Percentiles rank a stretch among this genome's conserved stretches.
These are phyloP conservation scores for Ophiostoma perfectum DNA, from an alignment of 2,329 filamentous ascomycete genomes.

Conservation along the genomic window DNA sequence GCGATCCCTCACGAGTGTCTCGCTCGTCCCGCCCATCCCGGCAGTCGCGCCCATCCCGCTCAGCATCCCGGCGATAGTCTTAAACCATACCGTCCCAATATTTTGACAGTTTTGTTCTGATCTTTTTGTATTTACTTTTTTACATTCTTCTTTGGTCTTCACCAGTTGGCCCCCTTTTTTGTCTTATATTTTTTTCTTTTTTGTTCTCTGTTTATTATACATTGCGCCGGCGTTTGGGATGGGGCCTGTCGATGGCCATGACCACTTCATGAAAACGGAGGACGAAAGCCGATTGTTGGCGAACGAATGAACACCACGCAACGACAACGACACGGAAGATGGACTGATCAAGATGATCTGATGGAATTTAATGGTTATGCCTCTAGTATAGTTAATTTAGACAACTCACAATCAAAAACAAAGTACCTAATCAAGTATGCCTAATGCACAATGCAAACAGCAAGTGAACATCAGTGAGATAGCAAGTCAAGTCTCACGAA, in stretches of 20 bases:
- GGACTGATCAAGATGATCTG: not conserved
- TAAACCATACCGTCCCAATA: not conserved
- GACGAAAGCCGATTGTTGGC: slow-evolving; percentile 2
- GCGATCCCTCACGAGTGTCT: slow-evolving; percentile 30
- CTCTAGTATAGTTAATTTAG: not conserved
- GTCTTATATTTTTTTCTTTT: not conserved
- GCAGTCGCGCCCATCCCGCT: slow-evolving; percentile 15
- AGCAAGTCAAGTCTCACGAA: not conserved
- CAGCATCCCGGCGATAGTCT: slow-evolving; percentile 16
- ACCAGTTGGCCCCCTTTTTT: not conserved
- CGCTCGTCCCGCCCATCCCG: slow-evolving; percentile 25
- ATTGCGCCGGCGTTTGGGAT: slow-evolving; percentile 23
- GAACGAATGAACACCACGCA: slow-evolving; percentile 1
- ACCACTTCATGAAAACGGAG: slow-evolving; percentile 8
- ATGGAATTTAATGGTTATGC: slow-evolving; percentile 1
- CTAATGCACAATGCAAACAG: not conserved
- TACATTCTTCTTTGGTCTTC: slow-evolving; percentile 11
- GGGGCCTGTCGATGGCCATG: slow-evolving; percentile 9
- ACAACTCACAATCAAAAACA: not conserved
- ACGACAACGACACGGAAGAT: not conserved
- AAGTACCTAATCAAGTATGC: too few species aligned
- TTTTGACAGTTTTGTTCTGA: slow-evolving; percentile 1
- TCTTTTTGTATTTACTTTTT: slow-evolving; percentile 16
- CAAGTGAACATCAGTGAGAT: not conserved
- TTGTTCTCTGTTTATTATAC: slow-evolving; percentile 15